These are phyloP conservation scores for Sporormia fimetaria DNA, from an alignment of 495 filamentous ascomycete species.

Conservation along the genomic window DNA sequence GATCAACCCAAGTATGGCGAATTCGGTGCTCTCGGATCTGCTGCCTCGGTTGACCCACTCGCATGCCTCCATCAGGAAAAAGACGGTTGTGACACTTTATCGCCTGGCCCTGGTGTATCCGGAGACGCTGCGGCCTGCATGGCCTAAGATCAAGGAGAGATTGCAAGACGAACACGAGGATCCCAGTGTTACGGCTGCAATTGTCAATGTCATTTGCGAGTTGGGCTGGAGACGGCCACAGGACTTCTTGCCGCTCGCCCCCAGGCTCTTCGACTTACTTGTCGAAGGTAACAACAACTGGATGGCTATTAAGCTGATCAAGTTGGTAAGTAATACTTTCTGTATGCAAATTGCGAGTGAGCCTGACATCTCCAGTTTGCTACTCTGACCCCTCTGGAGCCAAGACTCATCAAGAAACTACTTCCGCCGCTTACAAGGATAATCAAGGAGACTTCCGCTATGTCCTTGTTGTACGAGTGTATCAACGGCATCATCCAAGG, in stretches of 20 bases:
- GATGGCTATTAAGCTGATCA: conserved; percentile 99
- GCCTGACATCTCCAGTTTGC: conserved; percentile 57
- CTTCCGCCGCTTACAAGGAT: conserved; percentile 86
- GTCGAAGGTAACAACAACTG: conserved; percentile 95
- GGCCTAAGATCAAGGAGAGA: conserved; percentile 92
- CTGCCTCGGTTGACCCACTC: conserved; percentile 78
- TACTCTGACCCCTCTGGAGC: conserved; percentile 84
- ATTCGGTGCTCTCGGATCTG: conserved; percentile 76
- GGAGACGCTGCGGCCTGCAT: conserved; percentile 79
- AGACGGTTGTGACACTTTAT: conserved; percentile 88
- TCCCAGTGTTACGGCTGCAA: conserved; percentile 85
- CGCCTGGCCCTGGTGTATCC: conserved; percentile 86
- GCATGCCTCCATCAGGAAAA: conserved; percentile 74
- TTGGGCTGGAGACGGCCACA: conserved; percentile 85
- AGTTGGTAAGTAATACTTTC: conserved; percentile 52
- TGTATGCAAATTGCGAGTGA: neutral
- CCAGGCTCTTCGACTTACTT: conserved; percentile 79
- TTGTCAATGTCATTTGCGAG: conserved; percentile 94
- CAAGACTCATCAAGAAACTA: conserved; percentile 82
- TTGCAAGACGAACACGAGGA: conserved; percentile 86
- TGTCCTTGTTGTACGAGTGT: conserved; percentile 95
- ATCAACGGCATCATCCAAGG: conserved; percentile 97
- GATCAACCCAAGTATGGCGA: conserved; percentile 78
- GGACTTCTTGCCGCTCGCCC: conserved; percentile 87
- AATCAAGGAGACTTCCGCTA: conserved; percentile 86